These are phyloP conservation scores for Boletus subparvulus DNA, from an alignment of 768 basidiomycete genomes.

Conservation along the genomic window DNA sequence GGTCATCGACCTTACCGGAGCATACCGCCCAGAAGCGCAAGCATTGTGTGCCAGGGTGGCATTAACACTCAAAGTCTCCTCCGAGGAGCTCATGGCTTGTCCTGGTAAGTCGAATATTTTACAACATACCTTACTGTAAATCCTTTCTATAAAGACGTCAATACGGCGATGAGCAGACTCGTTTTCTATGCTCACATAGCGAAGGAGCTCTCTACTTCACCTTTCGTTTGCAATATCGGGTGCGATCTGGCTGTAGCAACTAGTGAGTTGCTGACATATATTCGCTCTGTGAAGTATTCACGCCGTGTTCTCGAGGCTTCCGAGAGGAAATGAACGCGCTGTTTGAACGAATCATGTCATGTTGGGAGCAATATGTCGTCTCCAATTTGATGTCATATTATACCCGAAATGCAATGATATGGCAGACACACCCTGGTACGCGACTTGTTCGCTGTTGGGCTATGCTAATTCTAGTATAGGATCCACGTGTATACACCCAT, in stretches of 20 bases:
- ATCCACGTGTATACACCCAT: conserved; percentile 40
- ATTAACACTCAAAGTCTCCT: conserved; percentile 39
- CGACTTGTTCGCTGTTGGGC: background rate
- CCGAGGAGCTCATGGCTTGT: conserved; percentile 31
- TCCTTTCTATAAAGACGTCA: conserved; percentile 4
- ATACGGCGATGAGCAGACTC: conserved; percentile 30
- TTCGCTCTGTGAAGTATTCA: conserved; percentile 5
- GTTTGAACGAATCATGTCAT: conserved; percentile 46
- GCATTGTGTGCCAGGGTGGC: conserved; percentile 43
- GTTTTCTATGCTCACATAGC: conserved; percentile 52
- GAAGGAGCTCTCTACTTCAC: conserved; percentile 45
- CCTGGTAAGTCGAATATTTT: conserved; percentile 33
- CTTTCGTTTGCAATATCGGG: conserved; percentile 46
- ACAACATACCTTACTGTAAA: conserved; percentile 1
- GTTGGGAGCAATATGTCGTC: conserved; percentile 53
- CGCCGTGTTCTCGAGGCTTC: conserved; percentile 44
- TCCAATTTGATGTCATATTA: conserved; percentile 25
- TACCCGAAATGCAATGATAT: conserved; percentile 1
- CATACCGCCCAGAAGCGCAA: conserved; percentile 54
- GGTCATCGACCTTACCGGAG: conserved; percentile 39
- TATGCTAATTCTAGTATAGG: conserved; percentile 20
- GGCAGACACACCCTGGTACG: conserved; percentile 12
- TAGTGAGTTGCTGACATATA: conserved; percentile 32
- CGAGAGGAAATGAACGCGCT: conserved; percentile 40
- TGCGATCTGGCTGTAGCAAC: conserved; percentile 37